These are phyloP conservation scores for Pholiota adiposa DNA, from an alignment of 1,284 basidiomycete genomes.

Conservation along the genomic window DNA sequence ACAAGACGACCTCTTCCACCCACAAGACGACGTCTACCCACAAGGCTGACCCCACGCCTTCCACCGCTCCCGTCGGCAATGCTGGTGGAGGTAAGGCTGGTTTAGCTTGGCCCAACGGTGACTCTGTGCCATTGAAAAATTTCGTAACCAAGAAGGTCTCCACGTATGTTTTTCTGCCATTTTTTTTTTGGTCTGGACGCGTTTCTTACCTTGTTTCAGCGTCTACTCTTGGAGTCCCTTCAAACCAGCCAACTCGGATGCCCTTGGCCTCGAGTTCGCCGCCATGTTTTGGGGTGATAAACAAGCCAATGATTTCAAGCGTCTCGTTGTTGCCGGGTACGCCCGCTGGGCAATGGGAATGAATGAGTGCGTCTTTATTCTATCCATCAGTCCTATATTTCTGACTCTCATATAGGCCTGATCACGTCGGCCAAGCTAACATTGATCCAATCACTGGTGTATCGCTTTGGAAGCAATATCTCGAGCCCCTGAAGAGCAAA, in stretches of 20 bases:
- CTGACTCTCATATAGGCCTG: constrained; percentile 37
- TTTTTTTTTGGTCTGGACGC: constrained; percentile 5
- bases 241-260: constrained; percentile 39
- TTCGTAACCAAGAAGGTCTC: constrained; percentile 49
- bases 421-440: constrained; percentile 58
- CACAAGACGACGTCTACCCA: constrained; percentile 18
- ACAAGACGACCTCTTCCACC: constrained; percentile 16
- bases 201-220: constrained; percentile 33
- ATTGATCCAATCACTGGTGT: constrained; percentile 55
- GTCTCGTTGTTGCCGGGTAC: constrained; percentile 49
- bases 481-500: constrained; percentile 56
- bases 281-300: constrained; percentile 75
- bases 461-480: constrained; percentile 62
- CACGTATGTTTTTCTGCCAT: constrained; percentile 41
- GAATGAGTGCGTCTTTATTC: constrained; percentile 64
- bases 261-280: constrained; percentile 53
- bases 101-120: constrained; percentile 65
- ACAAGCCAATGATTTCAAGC: constrained; percentile 47
- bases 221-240: constrained; percentile 62
- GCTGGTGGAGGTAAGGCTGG: constrained; percentile 52
- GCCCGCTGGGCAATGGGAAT: constrained; percentile 61
- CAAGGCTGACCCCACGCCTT: constrained; percentile 12
- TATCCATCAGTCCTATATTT: neutral
- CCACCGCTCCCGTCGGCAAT: constrained; percentile 21
- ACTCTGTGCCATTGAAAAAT: constrained; percentile 46